Base-by-base conservation (phyloP, 2,329 filamentous ascomycete genomes). In the Acrocalymma vagum region DNA sequence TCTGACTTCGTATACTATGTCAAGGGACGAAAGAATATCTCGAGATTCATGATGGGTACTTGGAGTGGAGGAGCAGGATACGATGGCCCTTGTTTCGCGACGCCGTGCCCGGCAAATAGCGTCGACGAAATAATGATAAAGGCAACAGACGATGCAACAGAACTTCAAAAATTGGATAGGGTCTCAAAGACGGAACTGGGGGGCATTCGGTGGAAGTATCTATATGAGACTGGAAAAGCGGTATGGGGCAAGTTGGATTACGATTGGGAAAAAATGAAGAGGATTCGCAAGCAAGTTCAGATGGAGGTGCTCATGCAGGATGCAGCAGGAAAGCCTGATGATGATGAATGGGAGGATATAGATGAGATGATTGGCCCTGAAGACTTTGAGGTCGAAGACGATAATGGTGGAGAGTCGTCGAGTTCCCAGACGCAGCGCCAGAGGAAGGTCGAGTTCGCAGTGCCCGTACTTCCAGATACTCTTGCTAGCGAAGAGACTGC, bases 1-100 rank as follows among this genome's bases (percentile, higher is more conserved):
- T 29, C 22, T 4, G 49, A 58, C 18, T 54, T 62, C 18, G 40
- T 40, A 11, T 62, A 55, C 34, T 55, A 51, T 21, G 33, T 63
- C 20, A 34, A 38, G 10, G 54, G 54, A 9, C 21, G n/a, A 5
- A 15, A 18, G 3, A 30, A 55, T n/a, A 10, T 46, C 28, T 18
- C 37, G 3, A 53, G 34, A 20, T 59, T 62, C 9, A 32, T 42
- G n/a, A 22, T 25, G 7, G 51, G 48, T 3, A 51, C 42, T 44
- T 23, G 44, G 46, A 14, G 45, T 42, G 33, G 45, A 41, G n/a
- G n/a, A n/a, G n/a, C n/a, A 32, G 38, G 38, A 6, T 65, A 59
- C 41, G 28, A 47, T 11, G 53, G 52, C 6, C 48, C 54, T 11
- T 30, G 55, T n/a, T 45, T 50, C 17, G 52, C 48, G 10, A 38